Base-by-base conservation (phyloP, 139 green algal genomes). In the Chlamydomonas eustigma region DNA sequence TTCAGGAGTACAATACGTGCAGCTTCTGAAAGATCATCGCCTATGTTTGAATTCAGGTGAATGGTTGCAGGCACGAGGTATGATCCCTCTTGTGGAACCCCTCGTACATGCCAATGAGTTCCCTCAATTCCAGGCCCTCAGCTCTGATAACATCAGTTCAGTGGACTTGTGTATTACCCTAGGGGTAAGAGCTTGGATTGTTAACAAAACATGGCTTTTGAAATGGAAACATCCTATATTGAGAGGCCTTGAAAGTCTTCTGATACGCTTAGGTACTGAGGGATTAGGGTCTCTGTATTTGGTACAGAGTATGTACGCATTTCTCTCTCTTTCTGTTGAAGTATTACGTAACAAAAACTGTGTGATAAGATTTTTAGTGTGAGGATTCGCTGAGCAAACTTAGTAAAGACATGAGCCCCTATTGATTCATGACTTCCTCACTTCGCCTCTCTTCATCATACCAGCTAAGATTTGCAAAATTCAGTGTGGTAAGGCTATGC, bases 11-110 rank as follows among this genome's bases (percentile, higher is more conserved):
- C n/a, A n/a, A n/a, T n/a, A n/a, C n/a, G n/a, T n/a, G n/a, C n/a
- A n/a, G n/a, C n/a, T n/a, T n/a, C n/a, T n/a, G n/a, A n/a, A n/a
- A n/a, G n/a, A n/a, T n/a, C n/a, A n/a, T n/a, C n/a, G n/a, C n/a
- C n/a, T n/a, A n/a, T n/a, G n/a, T n/a, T n/a, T n/a, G n/a, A n/a
- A n/a, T n/a, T n/a, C n/a, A 3, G 92, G 75, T 0, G 8, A 32
- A 1, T 97, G 92, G 90, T 76, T 90, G 65, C 1, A 51, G 4
- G 32, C 51, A 44, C 74, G 78, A 22, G 88, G 87, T 33, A 36
- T 93, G 2, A 65, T 85, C 63, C 88, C 94, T 50, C 71, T 91
- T 51, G 92, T 96, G 58, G 92, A 97, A 83, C 74, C 76, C 3
- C 51, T 69, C 3, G 92, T 97, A 3, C 76, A 83, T 22, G 50